phyloP scores from a whole-genome alignment of 202 grass and related monocot species.

The Digitaria exilis region DNA sequence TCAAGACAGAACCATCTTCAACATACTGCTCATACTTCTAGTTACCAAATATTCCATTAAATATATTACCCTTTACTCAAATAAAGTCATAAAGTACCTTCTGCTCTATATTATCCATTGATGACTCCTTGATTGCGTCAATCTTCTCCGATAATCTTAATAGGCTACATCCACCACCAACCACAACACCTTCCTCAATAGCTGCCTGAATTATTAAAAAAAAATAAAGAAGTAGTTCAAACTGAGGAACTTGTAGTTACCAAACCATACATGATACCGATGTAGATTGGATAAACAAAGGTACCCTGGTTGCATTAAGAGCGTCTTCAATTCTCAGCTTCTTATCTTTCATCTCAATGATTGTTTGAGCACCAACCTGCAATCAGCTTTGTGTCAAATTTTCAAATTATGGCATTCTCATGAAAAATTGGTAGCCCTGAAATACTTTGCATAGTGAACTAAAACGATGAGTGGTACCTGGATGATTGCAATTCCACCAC shows the following conservation, averaged over 20 bases:
- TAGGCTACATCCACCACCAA: constrained; percentile 92
- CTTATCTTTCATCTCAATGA: constrained; percentile 97
- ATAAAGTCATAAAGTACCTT: constrained; percentile 53
- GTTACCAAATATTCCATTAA: background rate
- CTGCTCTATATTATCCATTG: constrained; percentile 79
- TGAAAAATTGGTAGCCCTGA: background rate
- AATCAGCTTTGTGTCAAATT: constrained; percentile 27
- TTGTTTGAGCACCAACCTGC: constrained; percentile 91
- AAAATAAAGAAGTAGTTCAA: background rate
- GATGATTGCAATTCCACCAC: constrained; percentile 86
- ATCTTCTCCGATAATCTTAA: constrained; percentile 88
- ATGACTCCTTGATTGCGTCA: constrained; percentile 67
- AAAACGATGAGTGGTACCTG: constrained; percentile 49
- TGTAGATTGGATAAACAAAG: constrained; percentile 9
- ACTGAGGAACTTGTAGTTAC: constrained; percentile 25
- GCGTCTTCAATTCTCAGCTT: constrained; percentile 96
- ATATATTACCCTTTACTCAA: background rate
- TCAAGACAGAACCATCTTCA: background rate
- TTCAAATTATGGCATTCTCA: constrained; percentile 30
- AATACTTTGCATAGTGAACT: constrained; percentile 15
- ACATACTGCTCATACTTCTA: background rate
- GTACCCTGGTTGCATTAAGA: constrained; percentile 92
- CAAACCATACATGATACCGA: constrained; percentile 37
- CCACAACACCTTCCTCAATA: constrained; percentile 96
- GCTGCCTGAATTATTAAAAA: constrained; percentile 67